Conservation (phyloP, 116 monocot species). For the Posidonia oceanica region DNA sequence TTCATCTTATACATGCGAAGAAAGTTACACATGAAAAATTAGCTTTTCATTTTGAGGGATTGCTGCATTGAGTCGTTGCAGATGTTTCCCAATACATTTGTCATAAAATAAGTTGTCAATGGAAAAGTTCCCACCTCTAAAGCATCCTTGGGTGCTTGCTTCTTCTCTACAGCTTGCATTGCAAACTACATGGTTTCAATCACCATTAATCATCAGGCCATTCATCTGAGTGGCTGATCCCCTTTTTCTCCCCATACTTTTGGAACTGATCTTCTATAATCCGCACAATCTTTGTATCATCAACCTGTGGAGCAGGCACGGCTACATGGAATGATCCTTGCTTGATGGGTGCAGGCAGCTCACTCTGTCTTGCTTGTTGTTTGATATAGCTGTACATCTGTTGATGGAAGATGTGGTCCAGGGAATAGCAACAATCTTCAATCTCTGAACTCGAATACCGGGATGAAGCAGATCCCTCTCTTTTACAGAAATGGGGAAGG, state of each 20-base stretch:
- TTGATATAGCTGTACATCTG: slow-evolving; percentile 63
- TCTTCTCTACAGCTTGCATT: not conserved
- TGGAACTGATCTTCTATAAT: slow-evolving; percentile 59
- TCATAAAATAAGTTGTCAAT: not conserved
- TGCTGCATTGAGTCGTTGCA: not conserved
- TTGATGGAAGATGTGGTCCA: slow-evolving; percentile 84
- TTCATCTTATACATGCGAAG: not conserved
- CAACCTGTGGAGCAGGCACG: slow-evolving; percentile 49
- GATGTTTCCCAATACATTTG: not conserved
- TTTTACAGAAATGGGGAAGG: slow-evolving; percentile 80
- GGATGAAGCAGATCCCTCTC: slow-evolving; percentile 47
- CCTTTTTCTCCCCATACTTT: slow-evolving; percentile 41
- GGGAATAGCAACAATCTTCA: slow-evolving; percentile 46
- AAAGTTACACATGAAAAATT: not conserved
- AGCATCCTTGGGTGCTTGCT: not conserved
- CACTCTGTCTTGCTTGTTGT: slow-evolving; percentile 14
- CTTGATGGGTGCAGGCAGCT: slow-evolving; percentile 19
- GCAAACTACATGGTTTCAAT: not conserved
- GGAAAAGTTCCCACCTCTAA: not conserved
- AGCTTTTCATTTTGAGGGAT: not conserved
- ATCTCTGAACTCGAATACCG: slow-evolving; percentile 13
- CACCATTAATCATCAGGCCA: slow-evolving; percentile 3
- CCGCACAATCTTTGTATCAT: slow-evolving; percentile 34
- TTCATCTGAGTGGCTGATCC: slow-evolving; percentile 21
- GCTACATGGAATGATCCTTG: slow-evolving; percentile 77